phyloP scores from a whole-genome alignment of 2,329 filamentous ascomycete genomes.

The Fusarium devonianum region DNA sequence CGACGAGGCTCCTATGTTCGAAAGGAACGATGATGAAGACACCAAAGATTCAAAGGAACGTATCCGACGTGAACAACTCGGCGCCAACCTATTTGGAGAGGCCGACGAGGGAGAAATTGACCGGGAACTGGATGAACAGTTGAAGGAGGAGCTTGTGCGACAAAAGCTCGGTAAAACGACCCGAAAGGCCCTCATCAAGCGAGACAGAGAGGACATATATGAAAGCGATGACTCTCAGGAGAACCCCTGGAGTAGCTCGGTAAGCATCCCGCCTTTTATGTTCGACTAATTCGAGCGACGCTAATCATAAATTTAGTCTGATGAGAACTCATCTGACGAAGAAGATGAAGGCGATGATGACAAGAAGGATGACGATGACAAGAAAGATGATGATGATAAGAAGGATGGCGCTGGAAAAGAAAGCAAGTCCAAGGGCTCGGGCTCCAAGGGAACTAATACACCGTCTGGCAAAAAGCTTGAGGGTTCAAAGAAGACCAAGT shows the following conservation, averaged over 20 bases:
- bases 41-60: conserved; percentile 74
- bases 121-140: conserved; percentile 73
- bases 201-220: conserved; percentile 88
- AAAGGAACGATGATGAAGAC: conserved; percentile 83
- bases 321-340: conserved; percentile 40
- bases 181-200: conserved; percentile 81
- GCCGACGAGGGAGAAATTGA: conserved; percentile 76
- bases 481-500: conserved; percentile 61
- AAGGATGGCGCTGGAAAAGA: conserved; percentile 67
- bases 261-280: conserved; percentile 29
- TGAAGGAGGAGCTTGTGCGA: conserved; percentile 71
- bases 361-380: conserved; percentile 44
- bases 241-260: conserved; percentile 52
- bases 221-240: conserved; percentile 69
- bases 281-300: neutral
- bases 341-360: conserved; percentile 48
- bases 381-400: conserved; percentile 66
- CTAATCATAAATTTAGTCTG: too few relatives aligned
- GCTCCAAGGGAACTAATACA: conserved; percentile 71
- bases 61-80: conserved; percentile 82
- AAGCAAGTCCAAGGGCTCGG: conserved; percentile 59
- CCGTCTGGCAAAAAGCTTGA: conserved; percentile 57
- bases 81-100: conserved; percentile 81
- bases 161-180: conserved; percentile 78
- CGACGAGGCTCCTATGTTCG: conserved; percentile 79